Evolutionary conservation across 192 early-diverging fungal genomes (phyloP).

Genomic region (Martensiomyces pterosporus): DNA sequence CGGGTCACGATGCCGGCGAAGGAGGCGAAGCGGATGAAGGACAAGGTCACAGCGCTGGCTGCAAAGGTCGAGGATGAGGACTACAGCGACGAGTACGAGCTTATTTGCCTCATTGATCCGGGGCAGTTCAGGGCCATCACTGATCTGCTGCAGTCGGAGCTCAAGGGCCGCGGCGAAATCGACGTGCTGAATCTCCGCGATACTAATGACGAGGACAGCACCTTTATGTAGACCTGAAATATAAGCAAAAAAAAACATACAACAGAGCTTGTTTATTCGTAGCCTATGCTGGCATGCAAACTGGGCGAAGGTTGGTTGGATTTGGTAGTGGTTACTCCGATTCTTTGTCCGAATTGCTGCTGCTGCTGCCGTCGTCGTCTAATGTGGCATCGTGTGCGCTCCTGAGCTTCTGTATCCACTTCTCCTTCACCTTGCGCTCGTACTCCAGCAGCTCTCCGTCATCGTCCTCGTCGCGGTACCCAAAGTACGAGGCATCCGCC

Average conservation of each 20-base stretch:
- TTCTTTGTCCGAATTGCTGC: constrained; percentile 4
- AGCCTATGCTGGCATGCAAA: no score
- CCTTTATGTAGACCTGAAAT: constrained; percentile 16
- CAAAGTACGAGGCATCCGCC: constrained; percentile 92
- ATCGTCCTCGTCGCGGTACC: constrained; percentile 88
- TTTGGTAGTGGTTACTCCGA: background rate
- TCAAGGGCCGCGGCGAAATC: constrained; percentile 82
- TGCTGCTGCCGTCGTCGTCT: constrained; percentile 3
- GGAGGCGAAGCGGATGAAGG: constrained; percentile 84
- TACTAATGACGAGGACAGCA: constrained; percentile 63
- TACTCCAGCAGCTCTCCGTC: constrained; percentile 78
- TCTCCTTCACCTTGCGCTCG: constrained; percentile 61
- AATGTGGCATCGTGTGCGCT: constrained; percentile 26
- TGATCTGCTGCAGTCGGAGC: constrained; percentile 77
- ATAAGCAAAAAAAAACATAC: no score
- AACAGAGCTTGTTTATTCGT: no score
- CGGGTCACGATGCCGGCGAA: constrained; percentile 76
- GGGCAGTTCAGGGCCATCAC: constrained; percentile 81
- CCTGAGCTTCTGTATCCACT: constrained; percentile 26
- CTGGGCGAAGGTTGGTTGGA: no score
- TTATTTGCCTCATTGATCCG: constrained; percentile 75
- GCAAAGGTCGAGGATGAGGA: constrained; percentile 78
- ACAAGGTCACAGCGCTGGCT: constrained; percentile 62
- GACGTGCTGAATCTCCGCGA: constrained; percentile 83
- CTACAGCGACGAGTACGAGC: constrained; percentile 46